Evolutionary conservation across 352 stramenopile species (phyloP).

Genomic region (Phytophthora lateralis): DNA sequence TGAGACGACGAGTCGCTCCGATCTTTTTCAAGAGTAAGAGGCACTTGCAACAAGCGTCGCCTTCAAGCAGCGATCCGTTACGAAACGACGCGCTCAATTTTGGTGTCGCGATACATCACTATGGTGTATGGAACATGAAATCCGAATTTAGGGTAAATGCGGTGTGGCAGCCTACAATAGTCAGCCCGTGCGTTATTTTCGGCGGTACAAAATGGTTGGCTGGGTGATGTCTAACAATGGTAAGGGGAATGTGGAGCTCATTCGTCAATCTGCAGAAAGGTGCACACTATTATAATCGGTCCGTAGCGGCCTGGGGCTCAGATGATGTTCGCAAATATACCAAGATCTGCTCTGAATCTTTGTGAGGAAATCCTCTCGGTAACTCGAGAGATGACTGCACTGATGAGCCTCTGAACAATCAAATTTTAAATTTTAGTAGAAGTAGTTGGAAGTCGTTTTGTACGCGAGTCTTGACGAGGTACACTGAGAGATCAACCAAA

Average conservation of each 20-base stretch:
- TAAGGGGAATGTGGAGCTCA: neutral
- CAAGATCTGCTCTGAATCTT: constrained; percentile 87
- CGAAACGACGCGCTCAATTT: constrained; percentile 19
- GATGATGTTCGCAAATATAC: constrained; percentile 79
- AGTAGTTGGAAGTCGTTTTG: neutral
- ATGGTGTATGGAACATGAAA: neutral
- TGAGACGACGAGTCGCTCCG: constrained; percentile 20
- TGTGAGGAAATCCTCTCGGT: constrained; percentile 82
- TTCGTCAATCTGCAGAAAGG: constrained; percentile 19
- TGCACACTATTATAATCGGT: neutral
- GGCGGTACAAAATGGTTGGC: constrained; percentile 27
- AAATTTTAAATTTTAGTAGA: neutral
- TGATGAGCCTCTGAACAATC: constrained; percentile 55
- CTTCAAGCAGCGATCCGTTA: constrained; percentile 8
- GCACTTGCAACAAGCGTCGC: neutral
- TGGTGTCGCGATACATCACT: neutral
- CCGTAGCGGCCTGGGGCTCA: constrained; percentile 28
- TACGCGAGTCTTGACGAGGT: no score
- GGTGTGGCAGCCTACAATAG: neutral
- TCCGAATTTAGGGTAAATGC: neutral
- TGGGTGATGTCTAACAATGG: constrained; percentile 1
- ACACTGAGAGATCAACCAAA: no score
- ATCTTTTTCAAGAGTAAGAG: constrained; percentile 55
- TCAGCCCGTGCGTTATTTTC: neutral
- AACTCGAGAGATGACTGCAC: constrained; percentile 77